These are phyloP conservation scores for Tolypocladium ovalisporum DNA, from an alignment of 2,329 filamentous ascomycete species.

Conservation along the genomic window DNA sequence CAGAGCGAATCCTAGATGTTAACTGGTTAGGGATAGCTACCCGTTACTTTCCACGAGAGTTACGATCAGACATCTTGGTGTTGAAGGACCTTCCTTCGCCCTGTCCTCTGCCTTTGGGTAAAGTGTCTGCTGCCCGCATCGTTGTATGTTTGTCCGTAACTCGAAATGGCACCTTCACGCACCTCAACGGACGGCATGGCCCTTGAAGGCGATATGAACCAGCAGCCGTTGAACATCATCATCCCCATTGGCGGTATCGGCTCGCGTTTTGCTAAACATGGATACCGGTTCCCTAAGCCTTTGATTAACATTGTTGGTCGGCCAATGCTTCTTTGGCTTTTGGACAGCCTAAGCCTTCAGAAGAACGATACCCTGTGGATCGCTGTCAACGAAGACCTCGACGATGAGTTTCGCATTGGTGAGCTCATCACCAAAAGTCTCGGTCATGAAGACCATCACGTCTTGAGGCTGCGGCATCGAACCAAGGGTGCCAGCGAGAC, in stretches of 20 bases:
- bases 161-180: not conserved
- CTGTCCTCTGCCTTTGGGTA: too few relatives aligned
- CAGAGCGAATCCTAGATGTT: too few relatives aligned
- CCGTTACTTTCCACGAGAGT: too few relatives aligned
- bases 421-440: slow-evolving; percentile 15
- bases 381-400: slow-evolving; percentile 16
- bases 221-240: not conserved
- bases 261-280: slow-evolving; percentile 16
- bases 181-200: not conserved
- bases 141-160: not conserved
- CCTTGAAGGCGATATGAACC: not conserved
- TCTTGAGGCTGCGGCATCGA: slow-evolving; percentile 14
- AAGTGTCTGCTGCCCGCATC: too few relatives aligned
- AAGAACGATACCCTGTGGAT: slow-evolving; percentile 16
- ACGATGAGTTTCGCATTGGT: slow-evolving; percentile 17
- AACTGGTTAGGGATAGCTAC: too few relatives aligned
- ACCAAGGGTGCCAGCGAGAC: slow-evolving; percentile 19
- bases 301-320: slow-evolving; percentile 20
- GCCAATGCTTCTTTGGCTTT: slow-evolving; percentile 19
- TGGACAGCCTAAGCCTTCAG: slow-evolving; percentile 15
- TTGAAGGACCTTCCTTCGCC: too few relatives aligned
- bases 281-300: slow-evolving; percentile 19
- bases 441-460: slow-evolving; percentile 12
- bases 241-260: slow-evolving; percentile 14
- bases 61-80: too few relatives aligned